A percentile compares a stretch with the other conserved stretches of the same genome.
phyloP scores from a whole-genome alignment of 768 basidiomycete genomes.

The Imleria badia region DNA sequence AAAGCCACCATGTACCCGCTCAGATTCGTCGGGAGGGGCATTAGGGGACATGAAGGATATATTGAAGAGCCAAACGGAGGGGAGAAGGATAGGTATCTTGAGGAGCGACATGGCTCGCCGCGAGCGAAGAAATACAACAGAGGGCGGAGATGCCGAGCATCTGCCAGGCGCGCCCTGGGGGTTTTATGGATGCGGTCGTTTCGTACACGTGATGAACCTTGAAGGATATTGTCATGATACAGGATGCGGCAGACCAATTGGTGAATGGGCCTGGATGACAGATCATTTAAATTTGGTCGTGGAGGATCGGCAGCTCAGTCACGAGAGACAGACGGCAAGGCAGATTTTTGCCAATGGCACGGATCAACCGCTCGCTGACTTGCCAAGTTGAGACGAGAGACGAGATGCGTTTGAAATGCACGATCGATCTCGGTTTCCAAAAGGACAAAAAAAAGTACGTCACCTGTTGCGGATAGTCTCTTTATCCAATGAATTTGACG shows the following conservation, averaged over 20 bases:
- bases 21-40: slow-evolving; percentile 19
- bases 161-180: not conserved
- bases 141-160: not conserved
- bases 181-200: slow-evolving; percentile 11
- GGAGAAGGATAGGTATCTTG: slow-evolving; percentile 24
- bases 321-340: too few species aligned
- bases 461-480: not conserved
- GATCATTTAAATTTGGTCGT: too few species aligned
- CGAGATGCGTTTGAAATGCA: not conserved
- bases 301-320: not conserved
- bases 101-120: slow-evolving; percentile 18
- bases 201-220: slow-evolving; percentile 17
- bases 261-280: not conserved
- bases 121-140: not conserved
- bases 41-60: slow-evolving; percentile 23
- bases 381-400: not conserved
- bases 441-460: not conserved
- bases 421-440: not conserved
- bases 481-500: not conserved
- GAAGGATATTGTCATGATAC: not conserved
- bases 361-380: not conserved
- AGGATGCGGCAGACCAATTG: not conserved
- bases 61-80: slow-evolving; percentile 31
- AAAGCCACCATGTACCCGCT: slow-evolving; percentile 18
- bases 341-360: not conserved